Conservation (phyloP, 176 grass and related monocot species). For the Sorghum bicolor region DNA sequence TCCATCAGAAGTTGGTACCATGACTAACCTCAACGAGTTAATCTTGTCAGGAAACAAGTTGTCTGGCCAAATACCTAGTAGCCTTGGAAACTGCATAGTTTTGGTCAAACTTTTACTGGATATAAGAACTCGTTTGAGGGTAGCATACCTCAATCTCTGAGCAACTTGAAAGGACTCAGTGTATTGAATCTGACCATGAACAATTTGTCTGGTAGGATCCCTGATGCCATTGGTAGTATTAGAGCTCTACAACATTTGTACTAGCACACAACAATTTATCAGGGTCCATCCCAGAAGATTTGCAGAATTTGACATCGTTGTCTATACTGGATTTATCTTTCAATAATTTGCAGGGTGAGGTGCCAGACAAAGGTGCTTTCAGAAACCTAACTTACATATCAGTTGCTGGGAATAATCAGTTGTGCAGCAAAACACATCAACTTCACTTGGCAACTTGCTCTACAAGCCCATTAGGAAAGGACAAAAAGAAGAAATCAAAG, state of each 20-base stretch:
- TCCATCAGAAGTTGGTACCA: slow-evolving; percentile 28
- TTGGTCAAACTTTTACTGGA: slow-evolving; percentile 35
- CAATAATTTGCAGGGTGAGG: slow-evolving; percentile 48
- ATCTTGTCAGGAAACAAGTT: slow-evolving; percentile 39
- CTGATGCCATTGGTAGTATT: slow-evolving; percentile 18
- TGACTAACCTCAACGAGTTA: slow-evolving; percentile 3
- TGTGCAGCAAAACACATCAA: slow-evolving; percentile 39
- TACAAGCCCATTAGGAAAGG: too few relatives aligned
- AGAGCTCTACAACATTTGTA: slow-evolving; percentile 19
- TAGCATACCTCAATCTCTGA: slow-evolving; percentile 34
- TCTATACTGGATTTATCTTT: slow-evolving; percentile 40
- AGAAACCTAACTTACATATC: slow-evolving; percentile 10
- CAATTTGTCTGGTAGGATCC: slow-evolving; percentile 22
- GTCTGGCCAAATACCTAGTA: slow-evolving; percentile 39
- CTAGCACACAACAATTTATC: not conserved
- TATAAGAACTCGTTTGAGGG: slow-evolving; percentile 39
- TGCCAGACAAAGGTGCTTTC: slow-evolving; percentile 39
- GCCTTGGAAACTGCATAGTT: slow-evolving; percentile 29
- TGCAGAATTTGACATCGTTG: slow-evolving; percentile 29
- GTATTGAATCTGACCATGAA: slow-evolving; percentile 38
- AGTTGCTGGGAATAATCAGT: slow-evolving; percentile 23
- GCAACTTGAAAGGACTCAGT: slow-evolving; percentile 26
- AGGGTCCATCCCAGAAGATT: not conserved
- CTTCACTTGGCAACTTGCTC: not conserved
- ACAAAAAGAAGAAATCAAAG: too few relatives aligned